A percentile compares a stretch with the other conserved stretches of the same genome.
phyloP scores from a whole-genome alignment of 75 land plant genomes.

The Sequoia sempervirens region DNA sequence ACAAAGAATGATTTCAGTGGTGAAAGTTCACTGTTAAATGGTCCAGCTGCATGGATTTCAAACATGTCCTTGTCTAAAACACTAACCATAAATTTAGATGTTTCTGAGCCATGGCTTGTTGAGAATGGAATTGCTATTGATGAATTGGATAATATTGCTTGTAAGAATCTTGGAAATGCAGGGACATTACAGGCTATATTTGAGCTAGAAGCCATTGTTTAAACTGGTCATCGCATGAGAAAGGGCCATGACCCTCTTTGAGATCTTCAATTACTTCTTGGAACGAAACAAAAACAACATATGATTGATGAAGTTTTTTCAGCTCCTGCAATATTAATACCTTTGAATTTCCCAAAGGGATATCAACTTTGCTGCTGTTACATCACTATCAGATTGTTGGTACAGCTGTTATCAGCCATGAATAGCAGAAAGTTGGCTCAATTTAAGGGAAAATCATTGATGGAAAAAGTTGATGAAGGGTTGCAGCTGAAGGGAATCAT shows the following conservation, averaged over 20 bases:
- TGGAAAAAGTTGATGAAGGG: no score
- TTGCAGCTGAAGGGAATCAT: no score
- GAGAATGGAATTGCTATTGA: slow-evolving; percentile 89
- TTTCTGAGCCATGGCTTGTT: slow-evolving; percentile 99
- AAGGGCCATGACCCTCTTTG: slow-evolving; percentile 80
- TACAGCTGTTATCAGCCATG: no score
- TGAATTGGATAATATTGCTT: slow-evolving; percentile 94
- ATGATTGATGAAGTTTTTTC: slow-evolving; percentile 50
- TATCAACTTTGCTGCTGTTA: no score
- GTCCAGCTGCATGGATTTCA: slow-evolving; percentile 83
- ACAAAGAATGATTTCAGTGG: slow-evolving; percentile 74
- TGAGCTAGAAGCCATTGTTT: slow-evolving; percentile 93
- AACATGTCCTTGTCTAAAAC: slow-evolving; percentile 93
- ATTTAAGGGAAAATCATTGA: no score
- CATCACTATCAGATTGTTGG: no score
- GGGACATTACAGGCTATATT: slow-evolving; percentile 82
- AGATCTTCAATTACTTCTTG: slow-evolving; percentile 92
- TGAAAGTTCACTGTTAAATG: slow-evolving; percentile 49
- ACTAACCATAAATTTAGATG: slow-evolving; percentile 96
- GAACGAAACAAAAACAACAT: slow-evolving; percentile 73
- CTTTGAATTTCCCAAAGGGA: no score
- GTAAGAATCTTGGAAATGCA: slow-evolving; percentile 79
- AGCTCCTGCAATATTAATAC: no score
- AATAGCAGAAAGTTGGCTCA: no score
- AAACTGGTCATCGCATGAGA: slow-evolving; percentile 92